phyloP scores from a whole-genome alignment of 768 basidiomycete species.

The Boletus edulis region DNA sequence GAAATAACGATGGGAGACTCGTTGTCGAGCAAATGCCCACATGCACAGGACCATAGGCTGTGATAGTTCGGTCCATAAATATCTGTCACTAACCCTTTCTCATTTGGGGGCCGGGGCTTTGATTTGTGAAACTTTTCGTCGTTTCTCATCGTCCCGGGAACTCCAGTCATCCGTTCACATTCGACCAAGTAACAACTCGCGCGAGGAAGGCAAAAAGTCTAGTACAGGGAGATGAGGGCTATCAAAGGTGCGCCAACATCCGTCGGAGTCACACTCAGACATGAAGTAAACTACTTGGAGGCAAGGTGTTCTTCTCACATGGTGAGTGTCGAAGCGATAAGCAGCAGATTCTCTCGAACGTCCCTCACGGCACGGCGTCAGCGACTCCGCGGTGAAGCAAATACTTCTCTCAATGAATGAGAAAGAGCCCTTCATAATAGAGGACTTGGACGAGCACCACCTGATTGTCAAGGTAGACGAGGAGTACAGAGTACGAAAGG shows the following conservation, averaged over 20 bases:
- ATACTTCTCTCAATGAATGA: slow-evolving; percentile 83
- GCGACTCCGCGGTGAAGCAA: slow-evolving; percentile 89
- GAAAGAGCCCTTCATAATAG: slow-evolving; percentile 76
- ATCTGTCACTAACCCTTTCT: too few relatives aligned
- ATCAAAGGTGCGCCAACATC: slow-evolving; percentile 50
- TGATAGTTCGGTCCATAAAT: too few relatives aligned
- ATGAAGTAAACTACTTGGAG: slow-evolving; percentile 2
- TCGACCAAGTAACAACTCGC: too few relatives aligned
- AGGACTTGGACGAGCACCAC: slow-evolving; percentile 83
- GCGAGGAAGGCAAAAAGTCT: too few relatives aligned
- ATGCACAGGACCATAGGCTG: not conserved
- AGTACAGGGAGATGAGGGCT: slow-evolving; percentile 48
- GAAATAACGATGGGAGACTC: slow-evolving; percentile 1
- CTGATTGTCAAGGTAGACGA: slow-evolving; percentile 81
- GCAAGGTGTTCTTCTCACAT: slow-evolving; percentile 64
- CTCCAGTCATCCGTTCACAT: not conserved
- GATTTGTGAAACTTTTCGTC: too few relatives aligned
- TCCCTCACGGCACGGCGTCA: slow-evolving; percentile 24
- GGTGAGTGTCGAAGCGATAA: slow-evolving; percentile 38
- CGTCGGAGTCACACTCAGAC: not conserved
- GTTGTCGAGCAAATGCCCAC: not conserved
- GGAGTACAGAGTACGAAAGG: slow-evolving; percentile 67
- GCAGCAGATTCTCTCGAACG: not conserved
- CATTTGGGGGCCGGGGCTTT: too few relatives aligned
- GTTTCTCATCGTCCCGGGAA: not conserved